These are phyloP conservation scores for Fonsecaea monophora DNA, from an alignment of 2,329 filamentous ascomycete genomes.

Conservation along the genomic window DNA sequence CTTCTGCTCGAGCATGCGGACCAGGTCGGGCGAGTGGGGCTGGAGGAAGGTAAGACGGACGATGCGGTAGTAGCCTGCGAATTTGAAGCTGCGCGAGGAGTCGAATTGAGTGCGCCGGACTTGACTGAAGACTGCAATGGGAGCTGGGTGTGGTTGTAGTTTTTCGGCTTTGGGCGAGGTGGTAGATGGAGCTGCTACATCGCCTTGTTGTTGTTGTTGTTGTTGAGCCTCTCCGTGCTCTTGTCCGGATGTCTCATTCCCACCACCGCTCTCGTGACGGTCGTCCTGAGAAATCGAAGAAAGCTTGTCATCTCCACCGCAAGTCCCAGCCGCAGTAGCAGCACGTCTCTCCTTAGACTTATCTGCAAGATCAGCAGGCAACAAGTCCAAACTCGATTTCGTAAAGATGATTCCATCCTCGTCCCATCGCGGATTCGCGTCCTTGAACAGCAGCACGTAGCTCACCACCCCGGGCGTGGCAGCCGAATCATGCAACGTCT, in stretches of 20 bases:
- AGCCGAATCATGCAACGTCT: slow-evolving; percentile 32
- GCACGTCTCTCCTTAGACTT: not conserved
- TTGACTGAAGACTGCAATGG: slow-evolving; percentile 31
- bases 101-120: not conserved
- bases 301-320: not conserved
- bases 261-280: not conserved
- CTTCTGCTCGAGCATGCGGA: slow-evolving; percentile 37
- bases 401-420: slow-evolving; percentile 29
- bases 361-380: slow-evolving; percentile 15
- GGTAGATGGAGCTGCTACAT: not conserved
- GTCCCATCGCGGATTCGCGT: slow-evolving; percentile 33
- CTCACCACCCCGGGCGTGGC: slow-evolving; percentile 22
- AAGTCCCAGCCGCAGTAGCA: not conserved
- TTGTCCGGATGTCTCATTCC: not conserved
- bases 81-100: slow-evolving; percentile 20
- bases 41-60: slow-evolving; percentile 24
- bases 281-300: not conserved
- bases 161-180: not conserved
- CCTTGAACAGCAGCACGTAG: slow-evolving; percentile 34
- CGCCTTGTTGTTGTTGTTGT: not conserved
- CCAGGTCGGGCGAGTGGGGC: slow-evolving; percentile 29
- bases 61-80: slow-evolving; percentile 31
- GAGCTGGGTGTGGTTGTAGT: not conserved
- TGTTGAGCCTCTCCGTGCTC: not conserved
- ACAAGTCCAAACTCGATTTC: slow-evolving; percentile 30